A percentile compares a stretch with the other conserved stretches of the same genome.
Conservation (phyloP, 2,329 filamentous ascomycete genomes). For the Penicillium sp. region DNA sequence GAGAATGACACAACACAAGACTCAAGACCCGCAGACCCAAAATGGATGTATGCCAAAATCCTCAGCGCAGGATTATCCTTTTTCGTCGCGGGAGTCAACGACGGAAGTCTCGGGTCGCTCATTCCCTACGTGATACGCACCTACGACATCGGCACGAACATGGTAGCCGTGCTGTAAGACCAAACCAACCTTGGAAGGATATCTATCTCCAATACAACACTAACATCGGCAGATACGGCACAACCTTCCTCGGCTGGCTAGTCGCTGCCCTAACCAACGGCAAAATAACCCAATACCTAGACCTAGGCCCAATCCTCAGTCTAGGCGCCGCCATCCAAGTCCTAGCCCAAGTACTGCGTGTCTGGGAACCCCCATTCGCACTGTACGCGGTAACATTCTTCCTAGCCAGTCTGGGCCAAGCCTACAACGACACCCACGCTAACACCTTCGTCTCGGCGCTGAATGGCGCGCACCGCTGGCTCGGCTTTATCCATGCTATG, state of each 20-base stretch:
- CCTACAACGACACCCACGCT: conserved; percentile 61
- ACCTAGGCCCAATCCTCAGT: conserved; percentile 55
- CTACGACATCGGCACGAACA: conserved; percentile 53
- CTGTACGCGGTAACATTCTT: conserved; percentile 59
- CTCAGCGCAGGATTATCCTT: conserved; percentile 59
- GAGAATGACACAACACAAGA: not conserved
- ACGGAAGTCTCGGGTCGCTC: conserved; percentile 61
- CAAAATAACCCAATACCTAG: conserved; percentile 48
- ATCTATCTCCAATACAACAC: not conserved
- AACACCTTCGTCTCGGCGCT: conserved; percentile 59
- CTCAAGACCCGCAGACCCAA: not conserved
- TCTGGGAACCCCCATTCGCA: conserved; percentile 56
- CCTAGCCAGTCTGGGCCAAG: conserved; percentile 58
- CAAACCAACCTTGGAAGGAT: not conserved
- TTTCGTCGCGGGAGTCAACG: conserved; percentile 64
- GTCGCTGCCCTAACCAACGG: conserved; percentile 55
- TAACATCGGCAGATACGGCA: conserved; percentile 45
- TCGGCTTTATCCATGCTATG: conserved; percentile 64
- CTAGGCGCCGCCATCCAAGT: conserved; percentile 56
- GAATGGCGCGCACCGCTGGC: conserved; percentile 56
- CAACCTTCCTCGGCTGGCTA: conserved; percentile 60
- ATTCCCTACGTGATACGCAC: conserved; percentile 61
- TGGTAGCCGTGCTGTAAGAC: conserved; percentile 50
- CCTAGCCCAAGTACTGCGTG: conserved; percentile 47
- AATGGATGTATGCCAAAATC: conserved; percentile 45